Conservation (phyloP, 2,329 filamentous ascomycete species). For the Aspergillus bombycis region DNA sequence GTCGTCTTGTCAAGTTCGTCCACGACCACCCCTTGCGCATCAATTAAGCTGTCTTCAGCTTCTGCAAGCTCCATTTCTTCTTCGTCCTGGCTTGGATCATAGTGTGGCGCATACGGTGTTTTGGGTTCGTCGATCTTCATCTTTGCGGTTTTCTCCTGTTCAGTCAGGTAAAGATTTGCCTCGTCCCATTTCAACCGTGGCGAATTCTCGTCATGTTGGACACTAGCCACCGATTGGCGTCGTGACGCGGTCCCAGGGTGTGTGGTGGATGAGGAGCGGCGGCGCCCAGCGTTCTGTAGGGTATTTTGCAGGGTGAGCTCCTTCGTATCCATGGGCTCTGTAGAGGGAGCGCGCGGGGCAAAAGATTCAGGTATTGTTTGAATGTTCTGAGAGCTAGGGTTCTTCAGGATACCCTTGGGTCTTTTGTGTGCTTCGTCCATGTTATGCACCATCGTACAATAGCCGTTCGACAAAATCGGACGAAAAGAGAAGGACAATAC, state of each 20-base stretch:
- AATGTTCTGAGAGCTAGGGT: slow-evolving; percentile 60
- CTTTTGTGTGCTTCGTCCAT: slow-evolving; percentile 38
- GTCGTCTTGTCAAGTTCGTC: slow-evolving; percentile 65
- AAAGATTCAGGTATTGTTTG: slow-evolving; percentile 56
- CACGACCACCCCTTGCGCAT: slow-evolving; percentile 71
- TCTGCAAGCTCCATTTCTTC: slow-evolving; percentile 58
- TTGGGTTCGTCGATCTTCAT: slow-evolving; percentile 99
- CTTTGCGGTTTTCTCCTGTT: slow-evolving; percentile 90
- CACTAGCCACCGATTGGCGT: slow-evolving; percentile 64
- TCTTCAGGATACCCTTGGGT: slow-evolving; percentile 76
- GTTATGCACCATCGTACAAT: slow-evolving; percentile 34
- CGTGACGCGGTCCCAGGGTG: slow-evolving; percentile 67
- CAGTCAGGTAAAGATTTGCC: slow-evolving; percentile 93
- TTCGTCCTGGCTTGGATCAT: slow-evolving; percentile 86
- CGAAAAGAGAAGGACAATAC: background rate
- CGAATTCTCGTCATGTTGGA: slow-evolving; percentile 60
- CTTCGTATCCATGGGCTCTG: slow-evolving; percentile 64
- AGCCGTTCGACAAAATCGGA: background rate
- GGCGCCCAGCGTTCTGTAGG: slow-evolving; percentile 86
- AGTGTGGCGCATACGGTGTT: slow-evolving; percentile 91
- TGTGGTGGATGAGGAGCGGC: slow-evolving; percentile 76
- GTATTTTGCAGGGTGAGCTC: slow-evolving; percentile 95
- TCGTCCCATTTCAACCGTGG: slow-evolving; percentile 97
- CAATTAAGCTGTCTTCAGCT: slow-evolving; percentile 51
- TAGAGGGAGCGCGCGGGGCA: slow-evolving; percentile 42